These are phyloP conservation scores for Simplicillium sp. DNA, from an alignment of 2,329 filamentous ascomycete species.

Conservation along the genomic window DNA sequence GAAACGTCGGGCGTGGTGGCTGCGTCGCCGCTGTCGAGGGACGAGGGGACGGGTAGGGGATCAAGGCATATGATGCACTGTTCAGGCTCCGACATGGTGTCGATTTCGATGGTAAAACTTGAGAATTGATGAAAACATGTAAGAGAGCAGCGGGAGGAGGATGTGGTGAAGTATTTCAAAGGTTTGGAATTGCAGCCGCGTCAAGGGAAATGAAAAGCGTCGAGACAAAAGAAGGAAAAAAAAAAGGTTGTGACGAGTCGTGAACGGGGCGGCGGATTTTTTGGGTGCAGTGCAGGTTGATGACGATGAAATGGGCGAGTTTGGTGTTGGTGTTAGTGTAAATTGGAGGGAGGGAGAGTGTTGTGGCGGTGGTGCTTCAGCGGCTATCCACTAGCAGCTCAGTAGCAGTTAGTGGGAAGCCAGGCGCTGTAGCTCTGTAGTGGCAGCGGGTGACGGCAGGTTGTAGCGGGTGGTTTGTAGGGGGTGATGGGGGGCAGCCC, in stretches of 20 bases:
- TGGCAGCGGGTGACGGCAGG: neutral
- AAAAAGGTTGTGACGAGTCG: constrained; percentile 5
- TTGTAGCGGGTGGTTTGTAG: constrained; percentile 4
- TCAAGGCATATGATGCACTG: constrained; percentile 64
- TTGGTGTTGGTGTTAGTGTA: constrained; percentile 2
- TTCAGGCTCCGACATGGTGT: constrained; percentile 45
- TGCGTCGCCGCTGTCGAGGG: constrained; percentile 14
- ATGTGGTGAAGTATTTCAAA: constrained; percentile 7
- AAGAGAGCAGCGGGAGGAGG: constrained; percentile 21
- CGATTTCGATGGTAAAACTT: constrained; percentile 26
- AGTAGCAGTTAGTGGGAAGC: neutral
- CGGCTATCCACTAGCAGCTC: too few relatives aligned
- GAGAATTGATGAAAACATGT: constrained; percentile 35
- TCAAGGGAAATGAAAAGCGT: neutral
- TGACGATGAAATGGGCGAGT: neutral
- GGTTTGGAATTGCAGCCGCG: too few relatives aligned
- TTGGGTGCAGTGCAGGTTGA: too few relatives aligned
- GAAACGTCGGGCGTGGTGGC: constrained; percentile 13
- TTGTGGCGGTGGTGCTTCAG: neutral
- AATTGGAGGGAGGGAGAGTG: neutral
- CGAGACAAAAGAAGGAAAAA: constrained; percentile 9
- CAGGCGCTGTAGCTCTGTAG: neutral
- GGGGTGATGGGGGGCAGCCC: neutral
- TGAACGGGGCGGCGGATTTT: constrained; percentile 1
- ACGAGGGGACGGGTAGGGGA: constrained; percentile 34